Evolutionary conservation across 2,329 filamentous ascomycete genomes (phyloP), one percentile per base, ranked within the genome.

Genomic region (Fusarium succisae): DNA sequence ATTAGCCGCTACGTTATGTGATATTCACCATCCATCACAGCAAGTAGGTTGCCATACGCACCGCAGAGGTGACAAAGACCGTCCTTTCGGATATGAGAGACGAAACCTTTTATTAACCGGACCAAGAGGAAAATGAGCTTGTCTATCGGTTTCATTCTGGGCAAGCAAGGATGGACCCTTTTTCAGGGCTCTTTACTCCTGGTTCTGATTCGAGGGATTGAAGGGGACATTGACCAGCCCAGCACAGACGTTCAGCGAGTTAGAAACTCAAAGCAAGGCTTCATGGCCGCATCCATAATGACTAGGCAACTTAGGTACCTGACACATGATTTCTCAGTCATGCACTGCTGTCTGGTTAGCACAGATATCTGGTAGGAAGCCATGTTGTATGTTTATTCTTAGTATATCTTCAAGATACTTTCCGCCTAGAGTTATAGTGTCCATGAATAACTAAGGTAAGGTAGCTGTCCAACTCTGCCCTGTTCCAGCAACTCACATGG

Each of bases 201-300:
- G 60, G 22, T 38, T 53, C 44, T 74, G 61, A 70, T 70, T 70
- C 67, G 67, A 70, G 59, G 67, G 68, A 70, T 70, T 70, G 45
- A 44, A 70, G 48, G 45, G 45, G 55, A 57, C 39, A 71, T 71
- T 61, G 45, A 43, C 55, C 48, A 67, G 37, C 61, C 50, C 62
- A 71, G 69, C 67, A 71, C 67, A 71, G 67, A 71, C 61, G 38
- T 56, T 53, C 50, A 32, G 54, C 41, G 37, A 66, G 55, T 66
- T 55, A 55, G 56, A 56, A 70, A 62, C 61, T 38, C 54, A 59
- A 59, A 50, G 65, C 65, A 66, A 65, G 59, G 67, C 67, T 70
- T 70, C 45, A 70, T 70, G 45, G 59, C 41, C 47, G 39, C 65
- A 67, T 60, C 63, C 63, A 67, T 69, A 69, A 57, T 17, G 67